Conservation (phyloP, 495 filamentous ascomycete genomes). For the Aspergillus cavernicola region DNA sequence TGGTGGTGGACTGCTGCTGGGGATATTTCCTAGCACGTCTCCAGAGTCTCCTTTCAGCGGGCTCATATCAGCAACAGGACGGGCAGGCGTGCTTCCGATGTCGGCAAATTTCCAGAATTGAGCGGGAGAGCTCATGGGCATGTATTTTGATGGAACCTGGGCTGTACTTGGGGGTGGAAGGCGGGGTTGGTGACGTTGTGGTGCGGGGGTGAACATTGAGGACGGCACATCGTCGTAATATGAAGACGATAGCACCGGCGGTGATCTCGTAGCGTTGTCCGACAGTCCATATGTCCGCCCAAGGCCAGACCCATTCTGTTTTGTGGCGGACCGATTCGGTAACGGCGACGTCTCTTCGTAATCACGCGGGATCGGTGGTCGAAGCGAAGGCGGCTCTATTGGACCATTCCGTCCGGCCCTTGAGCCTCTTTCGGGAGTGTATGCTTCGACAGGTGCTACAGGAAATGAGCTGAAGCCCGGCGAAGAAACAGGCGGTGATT, state of each 20-base stretch:
- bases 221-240: conserved; percentile 55
- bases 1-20: conserved; percentile 64
- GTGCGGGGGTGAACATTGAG: conserved; percentile 78
- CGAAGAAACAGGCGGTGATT: conserved; percentile 51
- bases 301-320: conserved; percentile 47
- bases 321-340: conserved; percentile 47
- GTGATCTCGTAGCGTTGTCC: conserved; percentile 57
- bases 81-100: conserved; percentile 72
- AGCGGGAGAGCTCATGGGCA: conserved; percentile 93
- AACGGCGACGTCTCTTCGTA: conserved; percentile 56
- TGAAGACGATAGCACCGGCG: conserved; percentile 67
- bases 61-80: conserved; percentile 57
- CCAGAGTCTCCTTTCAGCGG: conserved; percentile 51
- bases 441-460: conserved; percentile 45
- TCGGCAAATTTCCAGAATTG: conserved; percentile 88
- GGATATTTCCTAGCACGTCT: conserved; percentile 48
- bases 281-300: conserved; percentile 54
- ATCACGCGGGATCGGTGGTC: conserved; percentile 32
- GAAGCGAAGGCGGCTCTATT: conserved; percentile 31
- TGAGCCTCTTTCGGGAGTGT: conserved; percentile 45
- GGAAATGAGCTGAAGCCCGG: conserved; percentile 47
- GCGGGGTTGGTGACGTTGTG: conserved; percentile 73
- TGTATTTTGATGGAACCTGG: conserved; percentile 87
- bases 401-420: conserved; percentile 32
- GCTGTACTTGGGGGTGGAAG: conserved; percentile 86